phyloP scores from a whole-genome alignment of 176 grass and related monocot species.

The Paspalum vaginatum region DNA sequence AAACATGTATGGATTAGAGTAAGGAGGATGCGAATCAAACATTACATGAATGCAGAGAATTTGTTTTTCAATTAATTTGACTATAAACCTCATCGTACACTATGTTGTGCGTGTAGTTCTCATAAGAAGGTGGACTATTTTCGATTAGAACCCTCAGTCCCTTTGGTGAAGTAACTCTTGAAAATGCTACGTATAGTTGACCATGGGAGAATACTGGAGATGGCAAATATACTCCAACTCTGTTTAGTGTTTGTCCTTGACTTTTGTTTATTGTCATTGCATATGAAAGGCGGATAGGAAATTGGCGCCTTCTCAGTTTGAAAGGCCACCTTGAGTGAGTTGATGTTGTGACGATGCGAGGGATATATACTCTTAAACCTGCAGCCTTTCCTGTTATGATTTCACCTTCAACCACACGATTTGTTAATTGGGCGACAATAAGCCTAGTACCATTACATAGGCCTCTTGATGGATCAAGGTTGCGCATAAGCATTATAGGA shows the following conservation, averaged over 20 bases:
- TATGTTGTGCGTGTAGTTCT: background rate
- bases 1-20: no score
- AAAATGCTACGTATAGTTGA: slow-evolving; percentile 33
- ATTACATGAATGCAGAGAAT: no score
- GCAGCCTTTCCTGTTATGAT: no score
- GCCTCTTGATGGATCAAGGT: background rate
- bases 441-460: no score
- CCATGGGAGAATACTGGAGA: slow-evolving; percentile 10
- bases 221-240: background rate
- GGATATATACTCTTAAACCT: no score
- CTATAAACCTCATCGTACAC: background rate
- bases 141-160: background rate
- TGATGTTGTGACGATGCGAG: background rate
- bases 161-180: background rate
- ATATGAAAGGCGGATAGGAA: background rate
- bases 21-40: no score
- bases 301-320: background rate
- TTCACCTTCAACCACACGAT: no score
- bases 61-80: no score
- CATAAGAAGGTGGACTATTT: background rate
- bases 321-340: slow-evolving; percentile 13
- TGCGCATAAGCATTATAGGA: slow-evolving; percentile 2
- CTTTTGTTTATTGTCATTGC: no score
- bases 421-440: no score
- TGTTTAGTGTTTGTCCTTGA: background rate